Base-by-base conservation (phyloP, 768 basidiomycete genomes). In the Mycena vulgaris region DNA sequence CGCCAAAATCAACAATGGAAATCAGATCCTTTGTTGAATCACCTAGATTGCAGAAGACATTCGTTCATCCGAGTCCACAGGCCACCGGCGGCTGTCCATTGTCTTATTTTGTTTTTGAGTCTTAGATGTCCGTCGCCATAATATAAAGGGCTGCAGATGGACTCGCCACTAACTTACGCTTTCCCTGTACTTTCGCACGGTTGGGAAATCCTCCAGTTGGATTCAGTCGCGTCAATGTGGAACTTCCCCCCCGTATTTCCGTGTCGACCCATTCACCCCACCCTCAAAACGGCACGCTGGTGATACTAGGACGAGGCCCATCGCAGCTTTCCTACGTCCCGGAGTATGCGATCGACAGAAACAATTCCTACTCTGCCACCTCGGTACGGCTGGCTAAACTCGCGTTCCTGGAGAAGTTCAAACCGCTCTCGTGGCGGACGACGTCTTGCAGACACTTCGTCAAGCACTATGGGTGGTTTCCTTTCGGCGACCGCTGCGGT, bases 381-480 rank as follows among this genome's bases (percentile, higher is more conserved):
- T n/a, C n/a, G n/a, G n/a, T n/a, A n/a, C n/a, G n/a, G n/a, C 33
- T 35, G 6, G 21, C 45, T 13, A 31, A 52, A 28, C 17, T 31
- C 19, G 9, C 5, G 51, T 30, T 30, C 21, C 51, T 31, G 13
- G 51, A 13, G 7, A 2, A 19, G 6, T 30, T 30, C 30, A 52
- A 31, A 30, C 51, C 51, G 13, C 27, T 52, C 19, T 52, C 28
- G 7, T 52, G 51, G 51, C 30, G 23, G 19, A 52, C 51, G 17
- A 21, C 79, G 13, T 80, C 83, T 8, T 87, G 84, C 72, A 80
- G 80, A 58, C 82, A 84, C 69, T 85, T 83, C 74, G 70, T 81
- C 57, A 82, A 83, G 60, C 83, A 83, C 72, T 75, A 79, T 25
- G 84, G 83, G 1, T 81, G 80, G 81, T 87, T 85, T 73, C 85